These are phyloP conservation scores for Dactylellina parvicollis DNA, from an alignment of 2,329 filamentous ascomycete species.

Conservation along the genomic window DNA sequence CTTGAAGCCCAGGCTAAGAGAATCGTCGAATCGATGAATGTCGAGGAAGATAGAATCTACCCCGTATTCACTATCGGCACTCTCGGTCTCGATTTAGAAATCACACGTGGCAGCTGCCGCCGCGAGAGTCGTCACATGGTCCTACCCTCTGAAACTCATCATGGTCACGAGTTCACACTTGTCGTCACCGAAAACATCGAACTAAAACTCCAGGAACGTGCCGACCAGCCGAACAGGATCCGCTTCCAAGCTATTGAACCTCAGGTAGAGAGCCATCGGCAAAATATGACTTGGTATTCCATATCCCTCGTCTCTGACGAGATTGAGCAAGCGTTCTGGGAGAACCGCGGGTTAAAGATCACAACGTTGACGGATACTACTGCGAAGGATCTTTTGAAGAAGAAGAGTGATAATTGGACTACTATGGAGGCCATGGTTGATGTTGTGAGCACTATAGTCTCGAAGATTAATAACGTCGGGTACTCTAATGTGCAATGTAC, in stretches of 20 bases:
- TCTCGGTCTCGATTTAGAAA: constrained; percentile 18
- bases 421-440: constrained; percentile 34
- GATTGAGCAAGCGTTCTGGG: constrained; percentile 41
- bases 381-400: constrained; percentile 37
- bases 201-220: constrained; percentile 26
- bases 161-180: constrained; percentile 48
- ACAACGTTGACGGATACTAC: constrained; percentile 26
- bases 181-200: constrained; percentile 47
- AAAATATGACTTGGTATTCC: constrained; percentile 49
- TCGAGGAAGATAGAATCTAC: constrained; percentile 21
- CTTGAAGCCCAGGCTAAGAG: constrained; percentile 21
- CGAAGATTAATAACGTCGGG: constrained; percentile 50
- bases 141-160: constrained; percentile 32
- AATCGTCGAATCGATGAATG: constrained; percentile 33
- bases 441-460: constrained; percentile 37
- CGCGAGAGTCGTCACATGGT: constrained; percentile 45
- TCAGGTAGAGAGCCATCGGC: constrained; percentile 15
- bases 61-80: constrained; percentile 27
- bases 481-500: constrained; percentile 47
- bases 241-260: constrained; percentile 23
- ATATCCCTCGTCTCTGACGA: constrained; percentile 29
- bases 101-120: constrained; percentile 16
- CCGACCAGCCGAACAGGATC: constrained; percentile 18
- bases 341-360: constrained; percentile 17
- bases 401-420: constrained; percentile 15